A percentile compares a stretch with the other conserved stretches of the same genome.
phyloP scores from a whole-genome alignment of 2,329 filamentous ascomycete genomes.

The Nemania sp. region DNA sequence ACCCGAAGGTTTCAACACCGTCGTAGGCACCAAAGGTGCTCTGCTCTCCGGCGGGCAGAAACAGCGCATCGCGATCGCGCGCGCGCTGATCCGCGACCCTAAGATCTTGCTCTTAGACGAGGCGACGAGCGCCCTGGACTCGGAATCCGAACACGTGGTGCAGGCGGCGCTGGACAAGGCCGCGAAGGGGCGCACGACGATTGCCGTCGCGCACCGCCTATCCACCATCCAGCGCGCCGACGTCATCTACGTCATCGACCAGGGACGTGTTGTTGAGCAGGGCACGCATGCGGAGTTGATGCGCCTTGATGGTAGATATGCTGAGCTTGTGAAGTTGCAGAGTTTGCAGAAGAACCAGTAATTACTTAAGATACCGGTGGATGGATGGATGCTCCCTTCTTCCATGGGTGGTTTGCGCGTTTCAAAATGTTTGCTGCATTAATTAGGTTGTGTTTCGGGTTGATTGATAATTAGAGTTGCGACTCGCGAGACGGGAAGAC shows the following conservation, averaged over 20 bases:
- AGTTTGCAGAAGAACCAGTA: constrained; percentile 65
- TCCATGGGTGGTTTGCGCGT: too few relatives aligned
- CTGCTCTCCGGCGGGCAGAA: constrained; percentile 91
- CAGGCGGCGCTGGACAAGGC: constrained; percentile 81
- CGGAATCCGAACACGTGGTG: constrained; percentile 76
- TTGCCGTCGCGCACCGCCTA: constrained; percentile 89
- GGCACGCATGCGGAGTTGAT: constrained; percentile 78
- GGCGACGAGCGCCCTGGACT: constrained; percentile 77
- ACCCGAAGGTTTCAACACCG: constrained; percentile 81
- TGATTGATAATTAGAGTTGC: too few relatives aligned
- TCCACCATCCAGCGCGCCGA: constrained; percentile 95
- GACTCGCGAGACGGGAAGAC: too few relatives aligned
- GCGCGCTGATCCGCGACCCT: constrained; percentile 87
- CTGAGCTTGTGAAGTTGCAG: constrained; percentile 79
- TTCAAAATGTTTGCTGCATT: too few relatives aligned
- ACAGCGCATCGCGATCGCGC: constrained; percentile 90
- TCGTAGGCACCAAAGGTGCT: constrained; percentile 84
- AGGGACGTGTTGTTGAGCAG: constrained; percentile 81
- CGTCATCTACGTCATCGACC: constrained; percentile 94
- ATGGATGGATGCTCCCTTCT: too few relatives aligned
- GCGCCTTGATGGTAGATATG: constrained; percentile 71
- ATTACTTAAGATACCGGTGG: too few relatives aligned
- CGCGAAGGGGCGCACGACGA: constrained; percentile 82
- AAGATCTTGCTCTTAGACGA: constrained; percentile 84
- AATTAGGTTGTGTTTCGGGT: too few relatives aligned